Conservation (phyloP, 2,329 filamentous ascomycete species). For the Penicillium sp. region DNA sequence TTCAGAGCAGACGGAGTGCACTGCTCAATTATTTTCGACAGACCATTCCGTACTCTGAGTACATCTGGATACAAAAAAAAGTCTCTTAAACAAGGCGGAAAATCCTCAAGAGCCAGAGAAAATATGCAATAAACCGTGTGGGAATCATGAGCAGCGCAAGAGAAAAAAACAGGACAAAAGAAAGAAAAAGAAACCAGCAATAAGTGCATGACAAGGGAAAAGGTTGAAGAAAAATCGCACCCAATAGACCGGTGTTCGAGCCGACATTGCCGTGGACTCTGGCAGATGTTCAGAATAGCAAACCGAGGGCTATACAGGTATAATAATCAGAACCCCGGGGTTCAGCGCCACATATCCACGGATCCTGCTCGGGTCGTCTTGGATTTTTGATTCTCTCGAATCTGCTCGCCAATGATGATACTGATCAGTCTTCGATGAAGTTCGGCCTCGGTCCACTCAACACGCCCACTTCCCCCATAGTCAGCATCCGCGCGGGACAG, state of each 20-base stretch:
- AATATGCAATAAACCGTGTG: conserved; percentile 5
- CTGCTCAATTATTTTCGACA: conserved; percentile 5
- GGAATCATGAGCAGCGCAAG: conserved; percentile 2
- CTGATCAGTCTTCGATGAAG: conserved; percentile 41
- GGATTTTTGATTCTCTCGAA: conserved; percentile 36
- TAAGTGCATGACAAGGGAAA: neutral
- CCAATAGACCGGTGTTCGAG: too few species aligned
- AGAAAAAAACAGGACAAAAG: conserved; percentile 14
- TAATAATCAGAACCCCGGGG: neutral
- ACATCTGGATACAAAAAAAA: conserved; percentile 2
- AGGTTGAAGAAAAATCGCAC: too few species aligned
- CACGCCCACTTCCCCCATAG: conserved; percentile 32
- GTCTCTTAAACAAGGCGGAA: conserved; percentile 6
- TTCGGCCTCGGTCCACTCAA: conserved; percentile 42
- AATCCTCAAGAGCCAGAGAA: conserved; percentile 6
- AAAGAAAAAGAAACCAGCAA: conserved; percentile 8
- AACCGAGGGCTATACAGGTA: too few species aligned
- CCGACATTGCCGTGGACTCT: too few species aligned
- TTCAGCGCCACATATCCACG: conserved; percentile 25
- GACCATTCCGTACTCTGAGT: conserved; percentile 3
- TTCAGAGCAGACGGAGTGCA: conserved; percentile 5
- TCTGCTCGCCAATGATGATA: conserved; percentile 43
- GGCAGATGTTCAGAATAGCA: too few species aligned
- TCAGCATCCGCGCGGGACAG: conserved; percentile 30
- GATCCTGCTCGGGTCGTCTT: conserved; percentile 20